phyloP scores from a whole-genome alignment of 2,329 filamentous ascomycete genomes.

The Ascochyta pisi region DNA sequence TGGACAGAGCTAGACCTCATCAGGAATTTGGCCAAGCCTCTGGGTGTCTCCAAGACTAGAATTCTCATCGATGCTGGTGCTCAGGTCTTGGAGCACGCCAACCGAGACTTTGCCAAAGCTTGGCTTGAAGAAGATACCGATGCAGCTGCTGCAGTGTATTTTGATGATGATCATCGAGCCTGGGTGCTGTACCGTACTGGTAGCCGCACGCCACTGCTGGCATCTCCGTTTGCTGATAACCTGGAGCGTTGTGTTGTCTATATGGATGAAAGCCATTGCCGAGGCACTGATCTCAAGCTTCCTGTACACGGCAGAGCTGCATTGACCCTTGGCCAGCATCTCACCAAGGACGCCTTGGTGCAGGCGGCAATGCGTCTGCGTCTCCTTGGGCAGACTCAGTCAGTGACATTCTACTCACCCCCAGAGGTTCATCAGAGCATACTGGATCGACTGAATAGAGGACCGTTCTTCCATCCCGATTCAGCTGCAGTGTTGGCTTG shows the following conservation, averaged over 20 bases:
- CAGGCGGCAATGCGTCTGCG: conserved; percentile 73
- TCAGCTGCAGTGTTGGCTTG: conserved; percentile 49
- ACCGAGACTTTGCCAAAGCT: conserved; percentile 55
- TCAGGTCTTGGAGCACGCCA: conserved; percentile 68
- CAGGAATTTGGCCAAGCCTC: conserved; percentile 39
- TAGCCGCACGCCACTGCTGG: conserved; percentile 54
- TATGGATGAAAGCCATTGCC: conserved; percentile 66
- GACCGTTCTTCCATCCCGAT: neutral
- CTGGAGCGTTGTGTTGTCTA: conserved; percentile 63
- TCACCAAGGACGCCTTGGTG: conserved; percentile 67
- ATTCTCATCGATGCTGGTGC: conserved; percentile 71
- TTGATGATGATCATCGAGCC: conserved; percentile 56
- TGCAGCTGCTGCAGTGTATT: conserved; percentile 62
- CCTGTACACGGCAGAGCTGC: conserved; percentile 58
- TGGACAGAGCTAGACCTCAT: conserved; percentile 58
- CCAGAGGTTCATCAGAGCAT: conserved; percentile 70
- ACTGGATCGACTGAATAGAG: conserved; percentile 37
- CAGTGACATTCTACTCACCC: conserved; percentile 61
- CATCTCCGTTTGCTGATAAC: conserved; percentile 63
- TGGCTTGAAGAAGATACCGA: conserved; percentile 60
- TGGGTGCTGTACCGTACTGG: conserved; percentile 54
- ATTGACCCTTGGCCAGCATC: conserved; percentile 62
- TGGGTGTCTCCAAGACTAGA: conserved; percentile 46
- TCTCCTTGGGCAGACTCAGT: conserved; percentile 64
- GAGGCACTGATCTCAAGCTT: conserved; percentile 67